Percentiles rank a stretch among this genome's conserved stretches.
Conservation (phyloP, 2,329 filamentous ascomycete genomes). For the Paracamarosporium sp. region DNA sequence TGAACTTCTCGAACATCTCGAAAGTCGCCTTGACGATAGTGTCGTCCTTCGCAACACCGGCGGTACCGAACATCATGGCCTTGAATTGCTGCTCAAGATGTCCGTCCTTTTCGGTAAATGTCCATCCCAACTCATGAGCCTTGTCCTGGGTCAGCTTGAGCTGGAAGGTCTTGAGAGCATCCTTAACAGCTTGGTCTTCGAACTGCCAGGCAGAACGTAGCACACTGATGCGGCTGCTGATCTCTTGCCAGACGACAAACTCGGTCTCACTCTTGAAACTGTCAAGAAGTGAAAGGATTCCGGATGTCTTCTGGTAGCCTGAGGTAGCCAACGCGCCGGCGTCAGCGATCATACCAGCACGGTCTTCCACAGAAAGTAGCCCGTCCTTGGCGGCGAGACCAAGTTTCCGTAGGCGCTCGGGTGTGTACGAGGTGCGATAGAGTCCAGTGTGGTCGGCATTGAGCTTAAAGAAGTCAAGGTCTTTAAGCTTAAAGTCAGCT, state of each 20-base stretch:
- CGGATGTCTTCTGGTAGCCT: conserved; percentile 92
- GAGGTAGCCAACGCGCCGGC: conserved; percentile 87
- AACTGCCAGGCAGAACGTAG: conserved; percentile 89
- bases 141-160: conserved; percentile 77
- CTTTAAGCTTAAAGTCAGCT: conserved; percentile 76
- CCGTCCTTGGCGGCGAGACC: conserved; percentile 84
- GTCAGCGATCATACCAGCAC: conserved; percentile 90
- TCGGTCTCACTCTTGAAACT: conserved; percentile 82
- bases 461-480: conserved; percentile 91
- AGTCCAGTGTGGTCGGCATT: conserved; percentile 94
- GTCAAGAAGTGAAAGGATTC: conserved; percentile 82
- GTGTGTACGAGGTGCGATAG: conserved; percentile 87
- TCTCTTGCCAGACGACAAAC: conserved; percentile 95
- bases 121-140: conserved; percentile 87
- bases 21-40: conserved; percentile 79
- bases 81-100: conserved; percentile 96
- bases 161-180: conserved; percentile 84
- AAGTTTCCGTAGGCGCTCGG: conserved; percentile 84
- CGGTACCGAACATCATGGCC: conserved; percentile 83
- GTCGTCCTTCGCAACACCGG: conserved; percentile 81
- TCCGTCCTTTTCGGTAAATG: conserved; percentile 81
- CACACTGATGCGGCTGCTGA: conserved; percentile 77
- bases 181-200: conserved; percentile 74
- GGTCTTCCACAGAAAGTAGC: conserved; percentile 84
- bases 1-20: conserved; percentile 89